Base-by-base conservation (phyloP, 768 basidiomycete species). In the Tulasnella sp. region DNA sequence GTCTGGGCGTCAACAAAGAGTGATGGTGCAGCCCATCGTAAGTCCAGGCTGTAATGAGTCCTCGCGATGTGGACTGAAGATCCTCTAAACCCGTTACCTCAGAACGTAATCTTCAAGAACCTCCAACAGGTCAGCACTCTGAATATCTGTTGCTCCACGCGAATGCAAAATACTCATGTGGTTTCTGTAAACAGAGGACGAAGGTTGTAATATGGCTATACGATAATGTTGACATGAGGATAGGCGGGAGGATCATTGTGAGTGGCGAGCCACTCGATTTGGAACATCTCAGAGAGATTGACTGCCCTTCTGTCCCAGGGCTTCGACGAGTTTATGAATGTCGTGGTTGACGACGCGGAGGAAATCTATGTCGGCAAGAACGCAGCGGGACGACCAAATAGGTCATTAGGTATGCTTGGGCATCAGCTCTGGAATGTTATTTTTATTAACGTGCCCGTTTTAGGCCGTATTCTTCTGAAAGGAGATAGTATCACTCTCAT, bases 21-120 rank as follows among this genome's bases (percentile, higher is more conserved):
- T 98, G 88, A 95, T 98, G 94, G 97, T 98, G 78, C 97, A 98
- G 85, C 96, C 96, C 90, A 97, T 97, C 91, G 96, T 97, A 84
- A 81, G 93, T 86, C 54, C 38, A 15, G 0, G 31, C 22, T 22
- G 31, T 45, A 22, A 29, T 49, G 29, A 25, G 77, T 42, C 54
- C 54, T 58, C 12, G 54, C 54, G 25, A 58, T 58, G 54, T 58
- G 25, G 54, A 58, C 54, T 58, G 54, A 58, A 58, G 54, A 19
- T 45, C 12, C 49, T 36, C 36, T 78, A 69, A 14, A 38, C 39
- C n/a, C 45, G 45, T 78, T 67, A 38, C 38, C 71, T 38, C 79
- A 96, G 94, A 97, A 97, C 86, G 93, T 97, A 78, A 97, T 97
- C 84, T 97, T 97, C 88, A 96, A 97, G 91, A 94, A 97, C 85